Evolutionary conservation across 192 early-diverging fungal species (phyloP), one percentile per base, ranked within the genome.

Genomic region (Gryganskiella cystojenkinii): DNA sequence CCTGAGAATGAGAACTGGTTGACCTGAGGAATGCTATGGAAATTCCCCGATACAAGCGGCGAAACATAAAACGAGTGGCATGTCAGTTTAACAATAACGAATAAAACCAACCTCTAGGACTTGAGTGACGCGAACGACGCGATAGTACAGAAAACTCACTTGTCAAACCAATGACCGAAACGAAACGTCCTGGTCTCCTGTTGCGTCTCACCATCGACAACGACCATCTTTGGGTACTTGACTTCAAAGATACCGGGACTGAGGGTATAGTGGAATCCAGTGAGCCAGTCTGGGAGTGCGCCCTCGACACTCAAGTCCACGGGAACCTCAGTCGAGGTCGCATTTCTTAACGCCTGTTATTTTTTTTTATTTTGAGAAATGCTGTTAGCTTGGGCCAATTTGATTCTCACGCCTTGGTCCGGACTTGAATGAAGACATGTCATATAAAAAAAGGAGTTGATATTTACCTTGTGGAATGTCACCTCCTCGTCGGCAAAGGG

Each of bases 141-240:
- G 30, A 52, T 15, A 61, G 47, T 22, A 4, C 25, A 25, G 34
- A 49, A 25, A 14, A 43, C 80, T 74, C 80, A 89, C 85, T 81
- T 85, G 66, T 93, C 92, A 81, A 93, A 88, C 81, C 89, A 87
- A 64, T 92, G 89, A 14, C 87, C 90, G 56, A 90, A 92, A 3
- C 81, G 78, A 56, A 89, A 93, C 22, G 80, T 84, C 9, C 83
- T 83, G n/a, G 91, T 92, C 9, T 84, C 90, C 59, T 85, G 89
- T 81, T 92, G 87, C 11, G 84, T 74, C 43, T 88, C 83, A 6
- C 90, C 87, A 51, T 88, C 81, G 46, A 71, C 71, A 31, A 76
- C 80, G 15, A 84, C 79, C 80, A 85, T 89, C 34, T 87, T 84
- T 19, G 82, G 86, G 42, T 90, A 92, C 44, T 82, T 88, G 53